Evolutionary conservation across 495 filamentous ascomycete species (phyloP).

Genomic region (Neurospora sp.): DNA sequence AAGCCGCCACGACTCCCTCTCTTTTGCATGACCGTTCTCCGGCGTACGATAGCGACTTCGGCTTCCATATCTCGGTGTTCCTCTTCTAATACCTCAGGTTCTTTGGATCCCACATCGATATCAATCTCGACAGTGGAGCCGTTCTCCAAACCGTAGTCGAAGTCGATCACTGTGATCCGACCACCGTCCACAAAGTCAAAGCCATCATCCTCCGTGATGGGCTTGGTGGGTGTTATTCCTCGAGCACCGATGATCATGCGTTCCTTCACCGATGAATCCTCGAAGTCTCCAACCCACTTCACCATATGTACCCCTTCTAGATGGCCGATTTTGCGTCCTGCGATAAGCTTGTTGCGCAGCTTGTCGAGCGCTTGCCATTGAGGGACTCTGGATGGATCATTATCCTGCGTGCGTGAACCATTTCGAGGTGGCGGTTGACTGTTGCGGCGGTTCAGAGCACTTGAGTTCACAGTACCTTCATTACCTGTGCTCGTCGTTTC

Average conservation of each 20-base stretch:
- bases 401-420: conserved; percentile 24
- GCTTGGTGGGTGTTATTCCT: conserved; percentile 52
- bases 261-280: conserved; percentile 37
- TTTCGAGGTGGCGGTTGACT: conserved; percentile 30
- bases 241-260: conserved; percentile 67
- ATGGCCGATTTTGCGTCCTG: conserved; percentile 46
- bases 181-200: conserved; percentile 74
- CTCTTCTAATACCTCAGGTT: conserved; percentile 60
- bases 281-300: conserved; percentile 49
- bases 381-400: conserved; percentile 34
- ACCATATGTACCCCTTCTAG: conserved; percentile 48
- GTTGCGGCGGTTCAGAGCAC: conserved; percentile 26
- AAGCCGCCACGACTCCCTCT: conserved; percentile 30
- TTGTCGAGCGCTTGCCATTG: conserved; percentile 65
- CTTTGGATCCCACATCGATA: conserved; percentile 65
- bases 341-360: conserved; percentile 51
- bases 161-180: conserved; percentile 67
- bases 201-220: conserved; percentile 57
- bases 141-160: conserved; percentile 48
- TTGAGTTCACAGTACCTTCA: conserved; percentile 18
- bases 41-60: conserved; percentile 72
- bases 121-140: conserved; percentile 46
- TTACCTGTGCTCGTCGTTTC: conserved; percentile 18
- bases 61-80: conserved; percentile 67
- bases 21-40: conserved; percentile 57